These are phyloP conservation scores for Sugiyamaella marilandica DNA, from an alignment of 805 yeast species.

Conservation along the genomic window DNA sequence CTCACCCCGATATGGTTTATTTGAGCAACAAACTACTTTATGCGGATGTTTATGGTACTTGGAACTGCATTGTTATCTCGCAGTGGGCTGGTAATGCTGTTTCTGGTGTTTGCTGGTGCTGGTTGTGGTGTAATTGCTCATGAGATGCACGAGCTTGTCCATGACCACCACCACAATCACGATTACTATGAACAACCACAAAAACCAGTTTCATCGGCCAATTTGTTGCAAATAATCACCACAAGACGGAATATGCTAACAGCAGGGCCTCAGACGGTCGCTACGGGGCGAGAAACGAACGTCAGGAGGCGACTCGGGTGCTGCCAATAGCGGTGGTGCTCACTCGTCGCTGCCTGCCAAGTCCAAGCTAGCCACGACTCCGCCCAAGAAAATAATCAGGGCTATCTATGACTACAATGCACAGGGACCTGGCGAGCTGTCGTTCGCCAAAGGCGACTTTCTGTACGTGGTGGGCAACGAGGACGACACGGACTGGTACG, in stretches of 20 bases:
- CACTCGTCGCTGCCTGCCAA: constrained; percentile 17
- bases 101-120: no score
- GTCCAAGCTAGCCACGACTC: constrained; percentile 33
- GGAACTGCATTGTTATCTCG: no score
- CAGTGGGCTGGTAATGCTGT: no score
- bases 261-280: constrained; percentile 32
- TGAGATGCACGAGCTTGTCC: no score
- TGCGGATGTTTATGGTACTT: no score
- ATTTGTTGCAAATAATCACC: no score
- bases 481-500: constrained; percentile 65
- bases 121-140: no score
- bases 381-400: constrained; percentile 78
- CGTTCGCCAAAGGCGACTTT: constrained; percentile 79
- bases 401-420: constrained; percentile 76
- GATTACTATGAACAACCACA: no score
- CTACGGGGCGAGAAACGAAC: constrained; percentile 32
- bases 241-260: background rate
- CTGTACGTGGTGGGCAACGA: constrained; percentile 70
- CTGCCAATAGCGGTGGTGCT: constrained; percentile 8
- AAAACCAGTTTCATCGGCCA: no score
- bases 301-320: constrained; percentile 4
- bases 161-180: no score
- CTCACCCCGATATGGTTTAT: no score
- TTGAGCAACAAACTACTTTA: no score
- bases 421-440: constrained; percentile 74